Evolutionary conservation across 768 basidiomycete species (phyloP).

Genomic region (Mycena chlorophos): DNA sequence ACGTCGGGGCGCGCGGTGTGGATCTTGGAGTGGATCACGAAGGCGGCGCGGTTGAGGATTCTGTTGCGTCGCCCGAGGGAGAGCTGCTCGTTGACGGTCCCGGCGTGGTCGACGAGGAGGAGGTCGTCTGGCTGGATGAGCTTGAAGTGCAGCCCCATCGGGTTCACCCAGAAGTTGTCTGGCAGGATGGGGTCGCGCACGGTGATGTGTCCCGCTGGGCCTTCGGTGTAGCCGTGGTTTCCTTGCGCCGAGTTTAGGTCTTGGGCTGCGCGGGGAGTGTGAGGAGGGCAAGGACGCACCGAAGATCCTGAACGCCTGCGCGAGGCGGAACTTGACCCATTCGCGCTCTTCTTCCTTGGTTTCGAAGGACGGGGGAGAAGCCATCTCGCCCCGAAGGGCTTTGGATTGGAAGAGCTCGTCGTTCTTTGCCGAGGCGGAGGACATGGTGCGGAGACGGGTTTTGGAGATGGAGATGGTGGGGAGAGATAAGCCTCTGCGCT

Average conservation of each 20-base stretch:
- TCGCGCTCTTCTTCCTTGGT: slow-evolving; percentile 40
- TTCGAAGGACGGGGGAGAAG: slow-evolving; percentile 35
- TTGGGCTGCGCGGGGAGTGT: not conserved
- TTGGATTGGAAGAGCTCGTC: not conserved
- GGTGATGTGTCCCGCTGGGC: slow-evolving; percentile 53
- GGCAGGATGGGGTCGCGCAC: slow-evolving; percentile 44
- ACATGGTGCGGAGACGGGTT: too few species aligned
- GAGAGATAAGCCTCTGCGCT: too few species aligned
- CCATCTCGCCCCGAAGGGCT: slow-evolving; percentile 6
- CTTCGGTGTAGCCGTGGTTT: slow-evolving; percentile 47
- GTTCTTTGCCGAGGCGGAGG: not conserved
- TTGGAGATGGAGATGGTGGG: too few species aligned
- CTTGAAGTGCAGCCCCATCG: slow-evolving; percentile 48
- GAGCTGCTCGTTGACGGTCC: slow-evolving; percentile 26
- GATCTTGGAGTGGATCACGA: slow-evolving; percentile 43
- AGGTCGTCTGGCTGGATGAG: slow-evolving; percentile 46
- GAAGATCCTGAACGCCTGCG: slow-evolving; percentile 48
- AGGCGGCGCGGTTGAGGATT: slow-evolving; percentile 34
- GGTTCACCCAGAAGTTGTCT: slow-evolving; percentile 52
- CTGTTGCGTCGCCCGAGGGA: slow-evolving; percentile 24
- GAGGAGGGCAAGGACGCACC: slow-evolving; percentile 28
- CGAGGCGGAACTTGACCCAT: slow-evolving; percentile 45
- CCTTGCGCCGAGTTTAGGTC: slow-evolving; percentile 11
- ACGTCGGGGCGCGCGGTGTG: slow-evolving; percentile 52
- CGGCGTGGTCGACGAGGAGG: slow-evolving; percentile 43